Conservation (phyloP, 2,329 filamentous ascomycete species). For the Epichloe uncinata region DNA sequence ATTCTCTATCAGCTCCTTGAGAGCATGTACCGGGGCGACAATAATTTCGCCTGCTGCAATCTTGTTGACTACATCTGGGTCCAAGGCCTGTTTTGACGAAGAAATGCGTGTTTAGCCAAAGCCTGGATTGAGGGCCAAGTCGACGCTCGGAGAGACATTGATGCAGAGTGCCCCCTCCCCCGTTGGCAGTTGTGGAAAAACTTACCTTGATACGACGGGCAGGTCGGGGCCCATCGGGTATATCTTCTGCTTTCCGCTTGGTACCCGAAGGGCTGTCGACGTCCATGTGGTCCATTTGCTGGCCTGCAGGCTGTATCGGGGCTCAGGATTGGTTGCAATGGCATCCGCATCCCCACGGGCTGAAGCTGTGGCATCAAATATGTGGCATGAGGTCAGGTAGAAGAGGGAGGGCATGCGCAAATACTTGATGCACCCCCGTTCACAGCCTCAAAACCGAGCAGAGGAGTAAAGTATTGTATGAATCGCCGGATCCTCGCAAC, state of each 20-base stretch:
- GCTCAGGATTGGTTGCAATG: background rate
- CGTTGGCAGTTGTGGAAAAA: background rate
- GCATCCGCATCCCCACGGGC: background rate
- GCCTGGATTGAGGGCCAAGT: background rate
- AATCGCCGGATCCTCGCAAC: too few species aligned
- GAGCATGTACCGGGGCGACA: constrained; percentile 84
- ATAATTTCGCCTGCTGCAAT: constrained; percentile 98
- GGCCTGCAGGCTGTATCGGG: too few species aligned
- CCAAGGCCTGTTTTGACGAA: constrained; percentile 49
- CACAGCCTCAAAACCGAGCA: too few species aligned
- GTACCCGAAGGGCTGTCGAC: constrained; percentile 26
- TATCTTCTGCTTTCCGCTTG: constrained; percentile 36
- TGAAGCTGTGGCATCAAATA: background rate
- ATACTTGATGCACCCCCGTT: background rate
- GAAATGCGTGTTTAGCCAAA: background rate
- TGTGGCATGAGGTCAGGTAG: background rate
- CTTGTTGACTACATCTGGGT: constrained; percentile 92
- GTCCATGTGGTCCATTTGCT: constrained; percentile 27
- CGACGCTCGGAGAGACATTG: background rate
- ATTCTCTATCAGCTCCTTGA: constrained; percentile 96
- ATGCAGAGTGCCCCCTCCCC: too few species aligned
- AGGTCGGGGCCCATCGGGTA: constrained; percentile 23
- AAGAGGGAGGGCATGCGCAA: background rate
- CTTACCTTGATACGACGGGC: constrained; percentile 36
- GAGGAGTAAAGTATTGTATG: too few species aligned